Conservation (phyloP, 1,284 basidiomycete species). For the Cryptococcus amylolentus region DNA sequence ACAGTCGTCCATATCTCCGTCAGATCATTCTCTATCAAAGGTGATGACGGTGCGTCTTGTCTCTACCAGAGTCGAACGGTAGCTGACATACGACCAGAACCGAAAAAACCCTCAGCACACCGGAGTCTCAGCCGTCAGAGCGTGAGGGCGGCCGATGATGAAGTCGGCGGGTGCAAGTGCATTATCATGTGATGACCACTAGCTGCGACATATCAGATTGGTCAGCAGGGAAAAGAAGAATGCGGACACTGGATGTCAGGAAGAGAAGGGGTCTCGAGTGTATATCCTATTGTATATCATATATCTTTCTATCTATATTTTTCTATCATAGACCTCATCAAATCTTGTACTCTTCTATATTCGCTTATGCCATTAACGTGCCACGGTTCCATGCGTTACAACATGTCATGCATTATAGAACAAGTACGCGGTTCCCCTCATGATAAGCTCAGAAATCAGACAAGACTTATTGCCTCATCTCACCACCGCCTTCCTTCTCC, state of each 20-base stretch:
- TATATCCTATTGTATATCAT: background rate
- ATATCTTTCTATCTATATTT: background rate
- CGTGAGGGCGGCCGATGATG: constrained; percentile 16
- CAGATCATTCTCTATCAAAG: constrained; percentile 55
- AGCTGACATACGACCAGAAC: constrained; percentile 2
- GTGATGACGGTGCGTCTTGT: constrained; percentile 36
- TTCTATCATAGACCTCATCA: background rate
- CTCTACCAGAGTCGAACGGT: too few relatives aligned
- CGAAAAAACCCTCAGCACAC: constrained; percentile 9
- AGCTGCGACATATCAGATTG: background rate
- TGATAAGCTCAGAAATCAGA: too few relatives aligned
- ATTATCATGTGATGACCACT: constrained; percentile 32
- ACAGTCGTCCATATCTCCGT: constrained; percentile 80
- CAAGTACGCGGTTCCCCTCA: too few relatives aligned
- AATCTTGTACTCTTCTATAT: background rate
- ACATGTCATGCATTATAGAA: background rate
- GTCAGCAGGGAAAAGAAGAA: too few relatives aligned
- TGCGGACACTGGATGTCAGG: background rate
- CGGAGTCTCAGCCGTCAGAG: too few relatives aligned
- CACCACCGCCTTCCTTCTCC: constrained; percentile 36
- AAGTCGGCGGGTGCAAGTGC: constrained; percentile 42
- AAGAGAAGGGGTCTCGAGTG: background rate
- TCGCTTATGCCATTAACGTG: background rate
- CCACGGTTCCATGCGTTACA: background rate
- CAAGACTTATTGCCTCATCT: constrained; percentile 7